Evolutionary conservation across 306 rosid species (phyloP).

Genomic region (Pyrus betulifolia): DNA sequence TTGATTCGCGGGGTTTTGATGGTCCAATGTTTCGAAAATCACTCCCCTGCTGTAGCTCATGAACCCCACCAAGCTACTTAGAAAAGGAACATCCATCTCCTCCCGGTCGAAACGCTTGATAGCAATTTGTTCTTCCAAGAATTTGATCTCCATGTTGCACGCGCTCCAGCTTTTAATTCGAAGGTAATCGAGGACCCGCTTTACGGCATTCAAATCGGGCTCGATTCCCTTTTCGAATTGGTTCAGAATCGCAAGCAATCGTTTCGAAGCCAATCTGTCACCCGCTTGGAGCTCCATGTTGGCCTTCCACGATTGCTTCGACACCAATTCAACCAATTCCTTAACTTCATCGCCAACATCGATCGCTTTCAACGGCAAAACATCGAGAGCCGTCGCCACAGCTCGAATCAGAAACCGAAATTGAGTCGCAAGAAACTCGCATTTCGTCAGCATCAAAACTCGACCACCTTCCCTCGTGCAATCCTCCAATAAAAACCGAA

Average conservation of each 20-base stretch:
- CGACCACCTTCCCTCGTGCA: slow-evolving; percentile 36
- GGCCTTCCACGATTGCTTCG: slow-evolving; percentile 49
- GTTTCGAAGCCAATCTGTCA: slow-evolving; percentile 24
- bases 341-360: slow-evolving; percentile 44
- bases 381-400: slow-evolving; percentile 55
- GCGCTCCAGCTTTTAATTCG: slow-evolving; percentile 49
- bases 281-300: slow-evolving; percentile 31
- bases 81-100: slow-evolving; percentile 31
- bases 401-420: slow-evolving; percentile 34
- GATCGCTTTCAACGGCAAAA: slow-evolving; percentile 36
- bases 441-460: slow-evolving; percentile 48
- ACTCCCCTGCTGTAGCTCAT: slow-evolving; percentile 54
- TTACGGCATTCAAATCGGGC: slow-evolving; percentile 26
- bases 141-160: slow-evolving; percentile 46
- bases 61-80: slow-evolving; percentile 56
- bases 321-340: slow-evolving; percentile 48
- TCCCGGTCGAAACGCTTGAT: slow-evolving; percentile 10
- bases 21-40: slow-evolving; percentile 46
- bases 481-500: slow-evolving; percentile 57
- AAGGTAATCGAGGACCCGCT: slow-evolving; percentile 34
- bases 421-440: slow-evolving; percentile 36
- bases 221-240: slow-evolving; percentile 53
- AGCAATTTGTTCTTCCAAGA: slow-evolving; percentile 52
- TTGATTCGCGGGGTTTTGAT: neutral
- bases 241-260: slow-evolving; percentile 18